Percentiles rank a stretch among this genome's conserved stretches.
Conservation (phyloP, 1,139 yeast genomes). For the Nakaseomyces kungkrabaensis region DNA sequence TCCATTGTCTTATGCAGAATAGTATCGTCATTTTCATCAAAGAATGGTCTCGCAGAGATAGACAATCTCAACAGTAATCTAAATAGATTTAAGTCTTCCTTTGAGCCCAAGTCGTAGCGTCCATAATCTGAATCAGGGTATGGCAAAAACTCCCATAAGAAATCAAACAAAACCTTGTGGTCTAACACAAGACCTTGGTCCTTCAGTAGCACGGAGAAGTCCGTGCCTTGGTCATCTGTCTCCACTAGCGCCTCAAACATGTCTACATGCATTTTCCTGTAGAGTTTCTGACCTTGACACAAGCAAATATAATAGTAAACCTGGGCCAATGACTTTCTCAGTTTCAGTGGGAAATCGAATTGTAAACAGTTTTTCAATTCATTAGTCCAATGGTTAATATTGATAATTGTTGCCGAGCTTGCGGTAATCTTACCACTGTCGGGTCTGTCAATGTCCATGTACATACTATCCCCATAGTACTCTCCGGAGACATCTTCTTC, state of each 20-base stretch:
- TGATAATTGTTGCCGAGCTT: constrained; percentile 62
- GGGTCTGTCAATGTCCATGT: constrained; percentile 34
- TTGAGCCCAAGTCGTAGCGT: constrained; percentile 26
- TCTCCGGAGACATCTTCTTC: constrained; percentile 10
- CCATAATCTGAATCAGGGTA: constrained; percentile 36
- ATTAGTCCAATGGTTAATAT: constrained; percentile 80
- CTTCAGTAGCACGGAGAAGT: constrained; percentile 37
- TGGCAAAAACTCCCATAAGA: constrained; percentile 41
- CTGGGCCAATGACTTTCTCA: constrained; percentile 52
- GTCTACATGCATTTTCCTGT: constrained; percentile 52
- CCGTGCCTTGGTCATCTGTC: constrained; percentile 30
- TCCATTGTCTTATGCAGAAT: constrained; percentile 31
- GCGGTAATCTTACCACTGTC: constrained; percentile 53
- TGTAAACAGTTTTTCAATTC: constrained; percentile 77
- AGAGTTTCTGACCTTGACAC: constrained; percentile 63
- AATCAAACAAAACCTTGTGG: constrained; percentile 41
- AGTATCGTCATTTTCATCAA: constrained; percentile 26
- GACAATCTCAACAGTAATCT: constrained; percentile 32
- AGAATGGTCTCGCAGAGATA: constrained; percentile 33
- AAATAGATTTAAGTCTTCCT: constrained; percentile 30
- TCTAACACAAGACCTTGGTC: constrained; percentile 35
- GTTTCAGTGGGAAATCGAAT: constrained; percentile 63
- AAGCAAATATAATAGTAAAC: constrained; percentile 68
- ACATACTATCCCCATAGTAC: constrained; percentile 31
- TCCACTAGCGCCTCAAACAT: constrained; percentile 47